Conservation (phyloP, 1,284 basidiomycete species). For the Schizophyllum amplum region DNA sequence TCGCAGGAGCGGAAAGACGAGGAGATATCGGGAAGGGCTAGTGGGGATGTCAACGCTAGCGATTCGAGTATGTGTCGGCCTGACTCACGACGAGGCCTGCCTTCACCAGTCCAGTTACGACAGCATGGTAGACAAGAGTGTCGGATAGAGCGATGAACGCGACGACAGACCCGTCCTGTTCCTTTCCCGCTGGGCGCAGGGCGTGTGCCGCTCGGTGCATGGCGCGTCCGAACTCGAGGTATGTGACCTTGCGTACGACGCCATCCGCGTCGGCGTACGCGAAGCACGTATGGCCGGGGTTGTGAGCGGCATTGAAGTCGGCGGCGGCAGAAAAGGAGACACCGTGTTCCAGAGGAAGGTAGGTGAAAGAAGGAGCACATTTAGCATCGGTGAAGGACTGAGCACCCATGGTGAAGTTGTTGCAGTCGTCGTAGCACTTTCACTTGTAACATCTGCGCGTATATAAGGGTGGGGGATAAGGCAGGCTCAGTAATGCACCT, state of each 20-base stretch:
- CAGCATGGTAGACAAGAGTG: slow-evolving; percentile 23
- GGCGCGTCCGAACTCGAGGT: slow-evolving; percentile 24
- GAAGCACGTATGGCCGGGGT: background rate
- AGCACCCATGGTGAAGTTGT: too few species aligned
- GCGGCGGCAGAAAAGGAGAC: background rate
- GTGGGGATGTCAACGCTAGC: background rate
- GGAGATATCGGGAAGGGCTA: background rate
- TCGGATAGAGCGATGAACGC: slow-evolving; percentile 22
- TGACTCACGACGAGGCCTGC: slow-evolving; percentile 23
- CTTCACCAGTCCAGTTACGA: slow-evolving; percentile 21
- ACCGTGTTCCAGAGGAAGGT: background rate
- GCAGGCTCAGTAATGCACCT: too few species aligned
- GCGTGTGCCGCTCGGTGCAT: slow-evolving; percentile 21
- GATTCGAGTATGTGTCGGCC: background rate
- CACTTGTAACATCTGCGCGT: too few species aligned
- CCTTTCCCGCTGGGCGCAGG: slow-evolving; percentile 15
- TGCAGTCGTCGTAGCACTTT: too few species aligned
- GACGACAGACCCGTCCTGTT: slow-evolving; percentile 15
- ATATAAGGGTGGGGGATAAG: too few species aligned
- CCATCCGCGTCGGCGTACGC: background rate
- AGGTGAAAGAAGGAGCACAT: too few species aligned
- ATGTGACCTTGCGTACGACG: slow-evolving; percentile 12
- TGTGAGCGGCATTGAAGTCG: background rate
- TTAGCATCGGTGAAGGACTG: too few species aligned
- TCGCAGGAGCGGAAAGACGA: background rate